Evolutionary conservation across 2,329 filamentous ascomycete genomes (phyloP).

Genomic region (Hypoxylon sp.): DNA sequence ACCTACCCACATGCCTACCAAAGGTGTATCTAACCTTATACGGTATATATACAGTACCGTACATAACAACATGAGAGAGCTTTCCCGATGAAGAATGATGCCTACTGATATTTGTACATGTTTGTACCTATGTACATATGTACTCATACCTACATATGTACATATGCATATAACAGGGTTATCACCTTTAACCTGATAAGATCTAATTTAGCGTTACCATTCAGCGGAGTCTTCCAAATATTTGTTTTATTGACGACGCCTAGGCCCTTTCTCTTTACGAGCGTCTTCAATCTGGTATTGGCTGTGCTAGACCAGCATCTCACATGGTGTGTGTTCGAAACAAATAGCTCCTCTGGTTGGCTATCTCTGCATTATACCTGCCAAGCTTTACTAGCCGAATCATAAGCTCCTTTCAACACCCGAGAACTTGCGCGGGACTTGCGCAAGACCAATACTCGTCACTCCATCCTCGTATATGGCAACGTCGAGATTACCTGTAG

Average conservation of each 20-base stretch:
- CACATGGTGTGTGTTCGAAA: conserved; percentile 15
- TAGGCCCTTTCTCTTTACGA: conserved; percentile 21
- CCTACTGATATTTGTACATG: background rate
- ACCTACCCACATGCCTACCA: background rate
- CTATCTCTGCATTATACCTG: conserved; percentile 10
- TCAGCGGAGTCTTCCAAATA: conserved; percentile 12
- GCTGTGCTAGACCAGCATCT: conserved; percentile 17
- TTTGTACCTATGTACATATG: background rate
- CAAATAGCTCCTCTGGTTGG: conserved; percentile 7
- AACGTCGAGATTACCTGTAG: conserved; percentile 9
- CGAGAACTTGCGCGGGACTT: background rate
- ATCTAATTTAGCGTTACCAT: conserved; percentile 20
- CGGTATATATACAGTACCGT: background rate
- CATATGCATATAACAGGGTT: conserved; percentile 21
- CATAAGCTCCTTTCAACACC: background rate
- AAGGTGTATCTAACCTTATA: conserved; percentile 12
- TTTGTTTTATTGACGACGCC: conserved; percentile 27
- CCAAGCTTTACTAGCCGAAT: conserved; percentile 18
- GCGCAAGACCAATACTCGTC: conserved; percentile 7
- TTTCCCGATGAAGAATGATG: conserved; percentile 1
- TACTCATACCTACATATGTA: background rate
- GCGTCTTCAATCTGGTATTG: background rate
- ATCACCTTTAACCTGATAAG: conserved; percentile 1
- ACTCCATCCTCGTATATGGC: conserved; percentile 4
- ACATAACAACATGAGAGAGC: background rate